These are phyloP conservation scores for Geotrichum bryndzae DNA, from an alignment of 1,139 yeast species.

Conservation along the genomic window DNA sequence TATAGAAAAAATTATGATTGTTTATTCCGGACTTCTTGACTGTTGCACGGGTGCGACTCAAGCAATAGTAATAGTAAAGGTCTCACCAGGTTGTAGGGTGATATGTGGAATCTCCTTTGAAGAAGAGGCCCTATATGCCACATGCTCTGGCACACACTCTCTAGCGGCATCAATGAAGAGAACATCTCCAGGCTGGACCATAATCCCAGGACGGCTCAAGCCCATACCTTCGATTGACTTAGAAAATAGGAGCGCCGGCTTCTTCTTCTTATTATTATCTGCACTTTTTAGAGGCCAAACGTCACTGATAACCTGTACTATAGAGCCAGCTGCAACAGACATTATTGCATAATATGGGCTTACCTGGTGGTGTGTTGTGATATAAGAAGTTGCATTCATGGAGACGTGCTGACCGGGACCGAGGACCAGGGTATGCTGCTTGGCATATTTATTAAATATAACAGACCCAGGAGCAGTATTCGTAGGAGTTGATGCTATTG, in stretches of 20 bases:
- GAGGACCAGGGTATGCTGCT: too few relatives aligned
- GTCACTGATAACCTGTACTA: not conserved
- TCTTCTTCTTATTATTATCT: not conserved
- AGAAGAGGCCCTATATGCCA: not conserved
- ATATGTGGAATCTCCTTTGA: not conserved
- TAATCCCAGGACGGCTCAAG: not conserved
- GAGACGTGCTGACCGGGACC: too few relatives aligned
- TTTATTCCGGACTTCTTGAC: not conserved
- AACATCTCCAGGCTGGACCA: not conserved
- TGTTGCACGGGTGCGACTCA: not conserved
- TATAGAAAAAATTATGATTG: not conserved
- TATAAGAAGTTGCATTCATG: too few relatives aligned
- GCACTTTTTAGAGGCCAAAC: not conserved
- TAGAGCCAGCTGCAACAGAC: too few relatives aligned
- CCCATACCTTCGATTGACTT: not conserved
- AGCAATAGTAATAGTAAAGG: not conserved
- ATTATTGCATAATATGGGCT: too few relatives aligned
- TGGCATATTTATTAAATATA: too few relatives aligned
- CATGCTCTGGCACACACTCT: not conserved
- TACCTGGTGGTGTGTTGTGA: too few relatives aligned
- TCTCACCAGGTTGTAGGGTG: not conserved
- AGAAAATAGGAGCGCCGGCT: not conserved
- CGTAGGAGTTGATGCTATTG: too few relatives aligned
- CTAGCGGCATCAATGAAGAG: not conserved
- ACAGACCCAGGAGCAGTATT: too few relatives aligned